Percentiles rank a stretch among this genome's conserved stretches.
Evolutionary conservation across 495 filamentous ascomycete species (phyloP).

Genomic region (Aspergillus hancockii): DNA sequence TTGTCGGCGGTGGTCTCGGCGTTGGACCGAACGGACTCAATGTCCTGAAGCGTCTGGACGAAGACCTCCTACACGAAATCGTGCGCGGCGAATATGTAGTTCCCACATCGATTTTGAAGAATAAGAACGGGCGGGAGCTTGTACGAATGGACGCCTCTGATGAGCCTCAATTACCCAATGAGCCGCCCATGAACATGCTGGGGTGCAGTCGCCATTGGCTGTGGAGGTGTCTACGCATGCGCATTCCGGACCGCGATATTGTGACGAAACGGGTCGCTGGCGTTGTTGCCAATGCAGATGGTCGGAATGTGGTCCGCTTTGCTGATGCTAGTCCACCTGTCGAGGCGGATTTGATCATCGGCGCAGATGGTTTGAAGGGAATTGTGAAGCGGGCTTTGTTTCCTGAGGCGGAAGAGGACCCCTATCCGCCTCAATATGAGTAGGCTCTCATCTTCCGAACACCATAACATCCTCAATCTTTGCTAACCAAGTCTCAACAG

Average conservation of each 20-base stretch:
- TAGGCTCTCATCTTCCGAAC: no score
- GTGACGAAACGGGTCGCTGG: constrained; percentile 27
- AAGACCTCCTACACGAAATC: constrained; percentile 35
- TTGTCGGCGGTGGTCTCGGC: constrained; percentile 52
- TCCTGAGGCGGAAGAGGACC: constrained; percentile 33
- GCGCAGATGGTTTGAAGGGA: constrained; percentile 62
- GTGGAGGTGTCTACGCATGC: constrained; percentile 33
- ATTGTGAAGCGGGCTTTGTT: constrained; percentile 46
- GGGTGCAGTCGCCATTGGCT: constrained; percentile 36
- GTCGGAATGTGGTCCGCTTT: constrained; percentile 30
- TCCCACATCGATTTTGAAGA: constrained; percentile 38
- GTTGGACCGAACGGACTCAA: constrained; percentile 52
- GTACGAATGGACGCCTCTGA: constrained; percentile 22
- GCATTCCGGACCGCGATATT: constrained; percentile 34
- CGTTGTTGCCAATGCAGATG: constrained; percentile 22
- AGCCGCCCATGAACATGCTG: constrained; percentile 31
- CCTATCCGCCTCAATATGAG: constrained; percentile 44
- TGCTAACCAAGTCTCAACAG: constrained; percentile 23
- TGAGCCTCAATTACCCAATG: not conserved
- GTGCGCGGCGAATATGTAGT: constrained; percentile 36
- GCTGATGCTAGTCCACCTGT: constrained; percentile 32
- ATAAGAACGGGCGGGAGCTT: constrained; percentile 37
- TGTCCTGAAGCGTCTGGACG: constrained; percentile 43
- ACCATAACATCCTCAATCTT: no score
- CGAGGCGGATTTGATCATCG: constrained; percentile 56